phyloP scores from a whole-genome alignment of 2,329 filamentous ascomycete genomes.

The Aspergillus awamori region DNA sequence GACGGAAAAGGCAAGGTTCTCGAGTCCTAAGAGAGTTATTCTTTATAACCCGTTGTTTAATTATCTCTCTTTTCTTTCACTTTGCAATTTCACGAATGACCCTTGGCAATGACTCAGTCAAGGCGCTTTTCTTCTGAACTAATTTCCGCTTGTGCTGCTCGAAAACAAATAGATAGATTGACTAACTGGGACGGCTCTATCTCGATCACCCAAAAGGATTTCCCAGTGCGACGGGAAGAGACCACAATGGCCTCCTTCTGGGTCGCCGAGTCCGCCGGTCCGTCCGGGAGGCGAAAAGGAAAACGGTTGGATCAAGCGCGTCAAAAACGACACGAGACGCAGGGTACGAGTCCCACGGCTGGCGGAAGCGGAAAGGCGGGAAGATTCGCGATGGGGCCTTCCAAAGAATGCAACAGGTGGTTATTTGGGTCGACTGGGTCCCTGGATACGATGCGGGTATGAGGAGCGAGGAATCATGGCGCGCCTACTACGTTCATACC shows the following conservation, averaged over 20 bases:
- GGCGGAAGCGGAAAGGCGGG: constrained; percentile 27
- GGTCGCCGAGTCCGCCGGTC: constrained; percentile 27
- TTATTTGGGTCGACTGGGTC: constrained; percentile 25
- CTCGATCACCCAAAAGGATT: not conserved
- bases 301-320: constrained; percentile 26
- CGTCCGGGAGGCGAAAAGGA: constrained; percentile 27
- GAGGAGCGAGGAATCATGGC: constrained; percentile 1
- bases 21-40: too few relatives aligned
- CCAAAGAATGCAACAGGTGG: constrained; percentile 19
- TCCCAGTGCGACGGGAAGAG: not conserved
- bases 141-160: too few relatives aligned
- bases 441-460: constrained; percentile 14
- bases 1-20: not conserved
- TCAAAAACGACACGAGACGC: constrained; percentile 26
- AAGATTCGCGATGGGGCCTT: constrained; percentile 26
- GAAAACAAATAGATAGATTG: not conserved
- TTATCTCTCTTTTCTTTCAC: too few relatives aligned
- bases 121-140: too few relatives aligned
- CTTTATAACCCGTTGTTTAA: too few relatives aligned
- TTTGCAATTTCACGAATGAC: too few relatives aligned
- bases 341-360: constrained; percentile 24
- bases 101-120: too few relatives aligned
- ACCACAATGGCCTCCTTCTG: constrained; percentile 19
- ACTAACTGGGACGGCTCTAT: not conserved
- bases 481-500: not conserved